Evolutionary conservation across 176 grass and related monocot genomes (phyloP).

Genomic region (Phoenix roebelenii): DNA sequence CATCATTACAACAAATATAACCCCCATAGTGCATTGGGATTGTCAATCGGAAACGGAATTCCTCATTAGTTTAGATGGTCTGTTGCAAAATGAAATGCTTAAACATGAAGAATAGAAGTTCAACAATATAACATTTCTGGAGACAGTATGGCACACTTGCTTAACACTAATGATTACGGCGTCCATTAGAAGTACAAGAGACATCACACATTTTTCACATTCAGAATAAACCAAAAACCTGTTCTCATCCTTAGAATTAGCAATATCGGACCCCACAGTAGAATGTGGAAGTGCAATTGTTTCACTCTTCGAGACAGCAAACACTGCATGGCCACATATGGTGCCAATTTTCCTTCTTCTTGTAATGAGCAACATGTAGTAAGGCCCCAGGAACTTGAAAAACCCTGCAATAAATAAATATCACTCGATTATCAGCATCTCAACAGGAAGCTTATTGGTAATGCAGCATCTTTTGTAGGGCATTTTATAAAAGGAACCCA

Average conservation of each 20-base stretch:
- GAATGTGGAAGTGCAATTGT: constrained; percentile 72
- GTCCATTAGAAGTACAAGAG: constrained; percentile 50
- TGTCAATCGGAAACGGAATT: no score
- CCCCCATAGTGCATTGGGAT: no score
- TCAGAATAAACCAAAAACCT: constrained; percentile 82
- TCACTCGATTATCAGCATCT: no score
- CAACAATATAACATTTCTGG: neutral
- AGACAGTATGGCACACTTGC: constrained; percentile 23
- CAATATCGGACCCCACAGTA: constrained; percentile 63
- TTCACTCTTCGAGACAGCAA: constrained; percentile 74
- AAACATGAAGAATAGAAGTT: neutral
- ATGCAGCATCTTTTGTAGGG: no score
- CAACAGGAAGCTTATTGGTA: no score
- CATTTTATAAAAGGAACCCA: no score
- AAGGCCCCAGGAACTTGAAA: constrained; percentile 86
- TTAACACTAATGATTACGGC: constrained; percentile 24
- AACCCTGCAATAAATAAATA: constrained; percentile 44
- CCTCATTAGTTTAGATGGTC: no score
- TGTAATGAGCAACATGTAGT: constrained; percentile 95
- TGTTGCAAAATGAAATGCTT: no score
- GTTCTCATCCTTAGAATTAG: constrained; percentile 99
- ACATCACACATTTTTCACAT: constrained; percentile 56
- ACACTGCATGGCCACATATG: constrained; percentile 73
- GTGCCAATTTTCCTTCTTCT: constrained; percentile 82
- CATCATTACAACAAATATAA: no score